Percentiles rank a stretch among this genome's conserved stretches.
Evolutionary conservation across 228 moss, liverwort and hornwort species (phyloP).

Genomic region (Sphagnum magellanicum): DNA sequence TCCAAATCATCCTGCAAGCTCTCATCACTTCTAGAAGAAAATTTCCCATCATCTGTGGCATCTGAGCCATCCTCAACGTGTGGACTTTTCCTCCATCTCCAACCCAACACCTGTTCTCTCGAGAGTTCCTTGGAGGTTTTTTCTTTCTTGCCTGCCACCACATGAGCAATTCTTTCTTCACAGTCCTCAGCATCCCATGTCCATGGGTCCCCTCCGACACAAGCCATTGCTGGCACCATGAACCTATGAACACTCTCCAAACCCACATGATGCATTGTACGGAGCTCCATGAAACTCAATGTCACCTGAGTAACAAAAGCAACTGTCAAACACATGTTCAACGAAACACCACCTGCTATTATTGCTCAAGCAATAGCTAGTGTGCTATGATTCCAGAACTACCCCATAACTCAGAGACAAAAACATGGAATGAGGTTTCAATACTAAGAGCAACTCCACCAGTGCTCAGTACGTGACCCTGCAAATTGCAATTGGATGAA

Average conservation of each 20-base stretch:
- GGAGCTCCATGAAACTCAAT: slow-evolving; percentile 68
- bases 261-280: slow-evolving; percentile 62
- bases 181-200: slow-evolving; percentile 78
- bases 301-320: slow-evolving; percentile 40
- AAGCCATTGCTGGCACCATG: slow-evolving; percentile 92
- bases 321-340: no score
- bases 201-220: slow-evolving; percentile 65
- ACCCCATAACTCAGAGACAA: not conserved
- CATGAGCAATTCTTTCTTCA: slow-evolving; percentile 22
- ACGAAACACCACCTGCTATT: no score
- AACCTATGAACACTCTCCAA: slow-evolving; percentile 88
- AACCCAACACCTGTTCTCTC: slow-evolving; percentile 39
- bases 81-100: slow-evolving; percentile 39
- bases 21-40: slow-evolving; percentile 72
- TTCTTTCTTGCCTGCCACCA: slow-evolving; percentile 46
- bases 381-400: not conserved
- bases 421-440: no score
- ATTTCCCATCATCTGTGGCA: slow-evolving; percentile 63
- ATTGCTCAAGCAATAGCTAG: no score
- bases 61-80: slow-evolving; percentile 49
- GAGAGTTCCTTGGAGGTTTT: slow-evolving; percentile 41
- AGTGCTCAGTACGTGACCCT: no score
- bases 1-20: slow-evolving; percentile 74
- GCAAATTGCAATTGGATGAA: no score
- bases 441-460: no score